These are phyloP conservation scores for Aureobasidium sp. DNA, from an alignment of 2,329 filamentous ascomycete species.

Conservation along the genomic window DNA sequence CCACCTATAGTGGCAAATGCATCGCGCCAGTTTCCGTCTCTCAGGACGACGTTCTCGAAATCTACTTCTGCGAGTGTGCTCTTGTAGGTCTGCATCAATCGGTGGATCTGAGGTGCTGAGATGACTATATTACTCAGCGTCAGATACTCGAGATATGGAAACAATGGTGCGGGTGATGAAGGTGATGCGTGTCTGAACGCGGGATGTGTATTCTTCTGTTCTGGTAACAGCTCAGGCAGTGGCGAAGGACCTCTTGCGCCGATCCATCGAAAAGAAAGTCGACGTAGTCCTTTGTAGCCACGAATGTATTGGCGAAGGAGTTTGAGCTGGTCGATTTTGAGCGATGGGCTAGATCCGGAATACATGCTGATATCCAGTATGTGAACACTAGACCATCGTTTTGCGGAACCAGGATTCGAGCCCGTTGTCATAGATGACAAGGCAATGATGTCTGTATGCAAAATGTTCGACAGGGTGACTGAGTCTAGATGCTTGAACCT, in stretches of 20 bases:
- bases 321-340: conserved; percentile 17
- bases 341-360: conserved; percentile 27
- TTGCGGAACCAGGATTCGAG: conserved; percentile 59
- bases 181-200: neutral
- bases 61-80: conserved; percentile 65
- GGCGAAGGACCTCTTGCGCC: conserved; percentile 2
- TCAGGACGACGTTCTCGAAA: conserved; percentile 66
- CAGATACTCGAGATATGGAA: conserved; percentile 59
- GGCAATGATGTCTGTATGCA: conserved; percentile 67
- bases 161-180: conserved; percentile 25
- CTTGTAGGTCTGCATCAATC: conserved; percentile 59
- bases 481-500: conserved; percentile 57
- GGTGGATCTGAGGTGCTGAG: conserved; percentile 60
- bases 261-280: conserved; percentile 66
- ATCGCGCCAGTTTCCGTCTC: conserved; percentile 69
- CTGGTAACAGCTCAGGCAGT: neutral
- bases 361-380: conserved; percentile 67
- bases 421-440: conserved; percentile 67
- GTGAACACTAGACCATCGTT: conserved; percentile 69
- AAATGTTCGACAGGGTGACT: conserved; percentile 64
- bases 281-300: conserved; percentile 56
- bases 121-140: conserved; percentile 64
- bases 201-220: neutral
- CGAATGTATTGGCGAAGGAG: conserved; percentile 73
- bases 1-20: conserved; percentile 62